Evolutionary conservation across 1,284 basidiomycete genomes (phyloP).

Genomic region (Cutaneotrichosporon spelunceum): DNA sequence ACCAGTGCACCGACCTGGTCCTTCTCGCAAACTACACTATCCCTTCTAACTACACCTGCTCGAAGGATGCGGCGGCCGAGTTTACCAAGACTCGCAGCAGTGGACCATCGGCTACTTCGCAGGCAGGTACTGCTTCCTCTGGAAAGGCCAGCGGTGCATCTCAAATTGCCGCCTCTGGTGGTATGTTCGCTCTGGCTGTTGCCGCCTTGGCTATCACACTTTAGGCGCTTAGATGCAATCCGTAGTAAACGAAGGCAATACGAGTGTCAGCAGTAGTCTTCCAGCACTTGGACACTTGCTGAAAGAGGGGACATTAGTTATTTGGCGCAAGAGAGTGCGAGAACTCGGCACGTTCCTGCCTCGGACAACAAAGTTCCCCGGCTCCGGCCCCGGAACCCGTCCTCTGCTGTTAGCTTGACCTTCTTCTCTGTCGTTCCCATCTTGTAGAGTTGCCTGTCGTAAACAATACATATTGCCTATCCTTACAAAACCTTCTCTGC

Average conservation of each 20-base stretch:
- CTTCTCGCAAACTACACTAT: constrained; percentile 57
- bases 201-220: not conserved
- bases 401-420: no score
- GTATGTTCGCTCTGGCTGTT: not conserved
- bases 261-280: not conserved
- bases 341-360: no score
- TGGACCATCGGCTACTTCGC: constrained; percentile 12
- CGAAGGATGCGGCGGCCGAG: constrained; percentile 23
- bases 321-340: no score
- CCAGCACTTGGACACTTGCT: no score
- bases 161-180: not conserved
- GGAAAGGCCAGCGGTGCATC: not conserved
- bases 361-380: no score
- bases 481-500: no score
- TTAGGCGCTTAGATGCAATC: not conserved
- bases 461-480: no score
- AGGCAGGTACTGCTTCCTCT: not conserved
- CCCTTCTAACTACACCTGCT: constrained; percentile 55
- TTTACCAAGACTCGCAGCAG: constrained; percentile 12
- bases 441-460: no score
- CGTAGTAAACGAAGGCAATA: not conserved
- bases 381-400: no score
- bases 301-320: no score
- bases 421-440: no score
- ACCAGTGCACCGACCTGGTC: constrained; percentile 72